Evolutionary conservation across 495 filamentous ascomycete genomes (phyloP), one percentile per base, ranked within the genome.

Genomic region (Penicillium cataractarum): DNA sequence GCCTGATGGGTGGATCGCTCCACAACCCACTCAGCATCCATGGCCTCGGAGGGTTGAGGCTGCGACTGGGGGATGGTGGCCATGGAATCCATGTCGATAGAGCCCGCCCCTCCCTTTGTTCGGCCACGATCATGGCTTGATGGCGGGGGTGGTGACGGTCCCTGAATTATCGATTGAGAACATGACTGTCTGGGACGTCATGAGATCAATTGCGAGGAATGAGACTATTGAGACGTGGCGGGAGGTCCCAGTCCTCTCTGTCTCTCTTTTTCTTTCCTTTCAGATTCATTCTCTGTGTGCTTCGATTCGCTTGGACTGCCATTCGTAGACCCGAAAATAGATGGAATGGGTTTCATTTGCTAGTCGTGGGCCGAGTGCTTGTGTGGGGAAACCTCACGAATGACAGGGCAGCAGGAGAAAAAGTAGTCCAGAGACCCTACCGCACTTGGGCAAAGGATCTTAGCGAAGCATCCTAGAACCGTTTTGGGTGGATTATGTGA

Each of bases 361-460:
- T 57, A 55, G 61, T 44, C 19, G 33, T 50, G 52, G 42, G 32
- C 15, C 35, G 50, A 46, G 29, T 35, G 12, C 32, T 60, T 27
- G 15, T 66, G 68, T 66, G 67, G 70, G 68, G 68, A 70, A 72
- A 70, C 65, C 58, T 66, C 63, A 48, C 67, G 63, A 72, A 71
- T 72, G 39, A 62, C 13, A 69, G 44, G 17, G 15, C 42, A 35
- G 39, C 44, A 39, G 53, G 19, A 60, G 44, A 46, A 46, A 46
- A 33, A 44, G 42, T 21, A 40, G 53, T 57, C 52, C 64, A 48
- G 52, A 55, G 51, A 52, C 27, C 46, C 58, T 55, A 49, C 46
- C 46, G 46, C 46, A 50, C 46, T 50, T 50, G 46, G 26, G 46
- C 46, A 31, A 46, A n/a, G 46, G 15, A 50, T 50, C 46, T 26